Evolutionary conservation across 768 basidiomycete genomes (phyloP).

Genomic region (Lactifluus subvellereus): DNA sequence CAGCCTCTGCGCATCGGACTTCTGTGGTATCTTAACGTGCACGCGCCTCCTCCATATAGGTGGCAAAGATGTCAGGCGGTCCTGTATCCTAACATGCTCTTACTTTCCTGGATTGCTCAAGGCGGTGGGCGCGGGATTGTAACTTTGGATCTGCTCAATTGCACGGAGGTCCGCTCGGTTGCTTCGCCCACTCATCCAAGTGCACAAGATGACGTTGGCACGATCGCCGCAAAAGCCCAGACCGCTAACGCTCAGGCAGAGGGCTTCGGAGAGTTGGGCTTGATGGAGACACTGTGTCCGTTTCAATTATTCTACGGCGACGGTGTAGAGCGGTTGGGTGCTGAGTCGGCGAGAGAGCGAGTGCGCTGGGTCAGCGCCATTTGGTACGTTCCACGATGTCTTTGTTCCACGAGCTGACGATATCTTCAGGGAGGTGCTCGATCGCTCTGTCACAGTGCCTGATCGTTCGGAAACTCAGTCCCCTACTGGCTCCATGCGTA

Average conservation of each 20-base stretch:
- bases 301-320: constrained; percentile 90
- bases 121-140: constrained; percentile 82
- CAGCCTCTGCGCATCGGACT: constrained; percentile 83
- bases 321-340: constrained; percentile 81
- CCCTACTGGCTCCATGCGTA: constrained; percentile 57
- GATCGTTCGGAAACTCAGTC: constrained; percentile 44
- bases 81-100: constrained; percentile 75
- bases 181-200: constrained; percentile 76
- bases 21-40: constrained; percentile 91
- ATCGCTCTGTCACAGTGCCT: constrained; percentile 52
- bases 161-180: constrained; percentile 77
- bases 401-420: not conserved
- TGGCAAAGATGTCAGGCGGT: constrained; percentile 82
- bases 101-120: constrained; percentile 83
- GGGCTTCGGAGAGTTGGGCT: constrained; percentile 36
- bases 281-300: constrained; percentile 75
- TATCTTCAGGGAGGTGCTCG: constrained; percentile 64
- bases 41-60: constrained; percentile 67
- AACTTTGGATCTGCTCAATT: constrained; percentile 80
- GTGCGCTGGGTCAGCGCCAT: constrained; percentile 89
- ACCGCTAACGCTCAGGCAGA: constrained; percentile 37
- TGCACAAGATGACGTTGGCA: constrained; percentile 82
- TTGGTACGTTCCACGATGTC: constrained; percentile 47
- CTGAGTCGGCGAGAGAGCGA: constrained; percentile 82
- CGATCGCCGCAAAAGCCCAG: constrained; percentile 68